phyloP scores from a whole-genome alignment of 164 flowering plant species.

The Macadamia tetraphylla region DNA sequence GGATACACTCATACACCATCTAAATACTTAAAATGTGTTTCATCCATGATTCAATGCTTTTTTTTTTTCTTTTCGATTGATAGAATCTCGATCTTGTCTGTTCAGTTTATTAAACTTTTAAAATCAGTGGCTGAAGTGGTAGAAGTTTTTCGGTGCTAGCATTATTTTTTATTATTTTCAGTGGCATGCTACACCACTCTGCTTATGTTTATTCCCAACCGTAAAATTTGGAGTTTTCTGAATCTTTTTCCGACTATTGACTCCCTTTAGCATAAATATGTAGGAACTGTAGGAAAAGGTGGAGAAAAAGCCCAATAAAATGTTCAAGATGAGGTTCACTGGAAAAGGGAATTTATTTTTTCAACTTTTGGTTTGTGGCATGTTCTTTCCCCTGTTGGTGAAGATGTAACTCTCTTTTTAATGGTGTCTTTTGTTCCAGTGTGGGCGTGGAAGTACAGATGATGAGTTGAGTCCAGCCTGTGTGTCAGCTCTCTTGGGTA shows the following conservation, averaged over 20 bases:
- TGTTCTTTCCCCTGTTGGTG: neutral
- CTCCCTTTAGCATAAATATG: slow-evolving; percentile 19
- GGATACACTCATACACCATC: too few species aligned
- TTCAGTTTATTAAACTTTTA: neutral
- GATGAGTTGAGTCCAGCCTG: slow-evolving; percentile 84
- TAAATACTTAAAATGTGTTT: too few species aligned
- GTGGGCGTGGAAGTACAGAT: slow-evolving; percentile 98
- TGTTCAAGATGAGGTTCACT: slow-evolving; percentile 16
- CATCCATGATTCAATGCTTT: slow-evolving; percentile 3
- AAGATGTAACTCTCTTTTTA: slow-evolving; percentile 1
- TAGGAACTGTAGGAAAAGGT: slow-evolving; percentile 18
- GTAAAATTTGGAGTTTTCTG: slow-evolving; percentile 7
- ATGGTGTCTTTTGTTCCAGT: slow-evolving; percentile 39
- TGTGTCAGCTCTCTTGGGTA: slow-evolving; percentile 82
- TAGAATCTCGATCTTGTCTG: neutral
- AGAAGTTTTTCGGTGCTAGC: neutral
- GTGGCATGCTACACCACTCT: slow-evolving; percentile 9
- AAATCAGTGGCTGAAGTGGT: too few species aligned
- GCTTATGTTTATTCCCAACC: slow-evolving; percentile 1
- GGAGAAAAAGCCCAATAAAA: slow-evolving; percentile 16
- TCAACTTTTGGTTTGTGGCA: neutral
- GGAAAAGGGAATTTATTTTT: too few species aligned
- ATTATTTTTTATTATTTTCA: slow-evolving; percentile 1
- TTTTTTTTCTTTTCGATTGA: too few species aligned
- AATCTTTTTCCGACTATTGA: slow-evolving; percentile 16